phyloP scores from a whole-genome alignment of 768 basidiomycete genomes.

The Boletus barrowsii region DNA sequence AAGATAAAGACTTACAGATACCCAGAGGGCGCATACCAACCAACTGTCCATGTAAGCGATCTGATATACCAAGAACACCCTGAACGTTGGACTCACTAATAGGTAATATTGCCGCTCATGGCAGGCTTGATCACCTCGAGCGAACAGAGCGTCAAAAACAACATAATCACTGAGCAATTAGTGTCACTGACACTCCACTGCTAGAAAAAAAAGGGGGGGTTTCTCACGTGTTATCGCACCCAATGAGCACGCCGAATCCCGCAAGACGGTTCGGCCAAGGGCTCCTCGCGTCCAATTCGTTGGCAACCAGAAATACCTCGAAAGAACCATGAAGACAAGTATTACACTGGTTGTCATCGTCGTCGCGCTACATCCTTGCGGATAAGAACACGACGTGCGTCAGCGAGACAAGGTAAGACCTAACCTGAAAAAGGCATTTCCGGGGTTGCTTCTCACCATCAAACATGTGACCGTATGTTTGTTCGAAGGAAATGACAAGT shows the following conservation, averaged over 20 bases:
- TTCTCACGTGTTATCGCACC: slow-evolving; percentile 14
- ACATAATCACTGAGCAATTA: slow-evolving; percentile 8
- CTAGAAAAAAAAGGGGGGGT: no score
- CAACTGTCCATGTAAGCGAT: slow-evolving; percentile 10
- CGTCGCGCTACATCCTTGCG: slow-evolving; percentile 5
- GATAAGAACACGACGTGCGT: background rate
- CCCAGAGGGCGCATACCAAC: slow-evolving; percentile 16
- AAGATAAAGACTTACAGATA: slow-evolving; percentile 13
- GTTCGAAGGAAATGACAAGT: slow-evolving; percentile 5
- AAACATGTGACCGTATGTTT: slow-evolving; percentile 16
- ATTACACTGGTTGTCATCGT: slow-evolving; percentile 15
- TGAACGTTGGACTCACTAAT: slow-evolving; percentile 13
- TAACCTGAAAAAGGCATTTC: slow-evolving; percentile 20
- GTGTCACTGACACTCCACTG: background rate
- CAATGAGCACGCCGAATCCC: slow-evolving; percentile 15
- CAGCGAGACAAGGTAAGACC: background rate
- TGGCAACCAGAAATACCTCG: slow-evolving; percentile 15
- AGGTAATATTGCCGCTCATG: slow-evolving; percentile 20
- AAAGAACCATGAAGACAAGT: slow-evolving; percentile 20
- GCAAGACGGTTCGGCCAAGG: slow-evolving; percentile 8
- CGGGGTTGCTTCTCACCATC: slow-evolving; percentile 8
- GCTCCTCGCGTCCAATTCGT: background rate
- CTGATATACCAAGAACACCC: background rate
- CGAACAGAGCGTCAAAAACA: slow-evolving; percentile 19
- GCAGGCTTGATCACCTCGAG: slow-evolving; percentile 7